phyloP scores from a whole-genome alignment of 1,284 basidiomycete species.

The Peniophora sp. region DNA sequence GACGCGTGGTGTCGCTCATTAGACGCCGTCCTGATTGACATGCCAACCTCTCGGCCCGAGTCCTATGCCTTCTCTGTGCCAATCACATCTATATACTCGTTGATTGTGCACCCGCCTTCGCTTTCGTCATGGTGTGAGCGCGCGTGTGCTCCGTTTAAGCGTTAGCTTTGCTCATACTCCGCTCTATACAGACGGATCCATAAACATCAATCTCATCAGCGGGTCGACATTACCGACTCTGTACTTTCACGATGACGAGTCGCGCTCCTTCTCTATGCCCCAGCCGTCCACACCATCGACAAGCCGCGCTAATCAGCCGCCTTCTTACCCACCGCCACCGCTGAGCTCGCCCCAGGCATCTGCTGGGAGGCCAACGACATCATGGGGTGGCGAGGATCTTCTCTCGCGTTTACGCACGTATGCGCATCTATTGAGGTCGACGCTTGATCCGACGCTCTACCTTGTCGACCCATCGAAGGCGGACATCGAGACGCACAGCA shows the following conservation, averaged over 20 bases:
- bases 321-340: slow-evolving; percentile 58
- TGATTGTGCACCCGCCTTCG: slow-evolving; percentile 79
- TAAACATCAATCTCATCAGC: slow-evolving; percentile 80
- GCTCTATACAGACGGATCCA: slow-evolving; percentile 60
- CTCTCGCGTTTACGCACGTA: slow-evolving; percentile 65
- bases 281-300: slow-evolving; percentile 27
- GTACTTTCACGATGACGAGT: slow-evolving; percentile 96
- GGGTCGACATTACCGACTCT: slow-evolving; percentile 87
- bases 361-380: slow-evolving; percentile 31
- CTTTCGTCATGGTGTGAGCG: slow-evolving; percentile 81
- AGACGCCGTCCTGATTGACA: slow-evolving; percentile 76
- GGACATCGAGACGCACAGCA: slow-evolving; percentile 87
- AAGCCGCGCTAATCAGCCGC: slow-evolving; percentile 22
- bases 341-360: slow-evolving; percentile 25
- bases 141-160: slow-evolving; percentile 8
- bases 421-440: slow-evolving; percentile 72
- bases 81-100: slow-evolving; percentile 82
- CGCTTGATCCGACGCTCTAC: slow-evolving; percentile 75
- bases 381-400: slow-evolving; percentile 85
- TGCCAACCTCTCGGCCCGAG: slow-evolving; percentile 70
- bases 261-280: slow-evolving; percentile 61
- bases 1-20: slow-evolving; percentile 2
- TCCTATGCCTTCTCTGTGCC: slow-evolving; percentile 95
- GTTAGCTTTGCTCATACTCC: slow-evolving; percentile 5
- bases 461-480: slow-evolving; percentile 86